Base-by-base conservation (phyloP, 2,329 filamentous ascomycete genomes). In the Paraphaeosphaeria minitans region DNA sequence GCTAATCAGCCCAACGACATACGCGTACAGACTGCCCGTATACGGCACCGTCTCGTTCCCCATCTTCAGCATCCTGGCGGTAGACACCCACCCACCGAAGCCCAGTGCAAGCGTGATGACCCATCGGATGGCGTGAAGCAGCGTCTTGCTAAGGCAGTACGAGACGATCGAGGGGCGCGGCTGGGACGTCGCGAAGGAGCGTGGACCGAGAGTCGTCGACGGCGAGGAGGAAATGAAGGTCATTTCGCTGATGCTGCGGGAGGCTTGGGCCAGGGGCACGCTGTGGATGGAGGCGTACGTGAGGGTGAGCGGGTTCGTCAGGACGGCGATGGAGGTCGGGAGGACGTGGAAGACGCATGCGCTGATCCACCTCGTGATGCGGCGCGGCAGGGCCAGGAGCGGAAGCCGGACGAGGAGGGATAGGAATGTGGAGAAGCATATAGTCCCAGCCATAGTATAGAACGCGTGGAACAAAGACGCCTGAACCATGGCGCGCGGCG, bases 281-380 rank as follows among this genome's bases (percentile, higher is more conserved):
- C 93, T 96, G 78, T 98, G 95, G 58, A 99, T 96, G 1, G 94
- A 92, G 6, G 91, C 90, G 73, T 97, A 97, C 1, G 94, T 98
- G 50, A 99, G 84, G 0, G 93, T 92, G 37, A 99, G 82, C 1
- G 95, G 93, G 71, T 97, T 97, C 6, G 93, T 97, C 61, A 98
- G 82, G 0, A 92, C 88, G 19, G 91, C 87, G 56, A 98, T 88
- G 0, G 93, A 91, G 2, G 92, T 91, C 4, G 95, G 94, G 12
- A 97, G 86, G 68, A 97, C 84, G 56, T 89, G 89, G 75, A 92
- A 93, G 46, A 88, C 88, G 65, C 90, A 86, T 61, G 93, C 85
- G 63, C 89, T 85, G 60, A 91, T 74, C 56, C 92, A 74, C 42
- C 85, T 88, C 16, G 93, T 84, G 29, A 94, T 77, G 53, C 92